A percentile compares a stretch with the other conserved stretches of the same genome.
These are phyloP conservation scores for Scalesia atractyloides DNA, from an alignment of 129 eudicot species.

Conservation along the genomic window DNA sequence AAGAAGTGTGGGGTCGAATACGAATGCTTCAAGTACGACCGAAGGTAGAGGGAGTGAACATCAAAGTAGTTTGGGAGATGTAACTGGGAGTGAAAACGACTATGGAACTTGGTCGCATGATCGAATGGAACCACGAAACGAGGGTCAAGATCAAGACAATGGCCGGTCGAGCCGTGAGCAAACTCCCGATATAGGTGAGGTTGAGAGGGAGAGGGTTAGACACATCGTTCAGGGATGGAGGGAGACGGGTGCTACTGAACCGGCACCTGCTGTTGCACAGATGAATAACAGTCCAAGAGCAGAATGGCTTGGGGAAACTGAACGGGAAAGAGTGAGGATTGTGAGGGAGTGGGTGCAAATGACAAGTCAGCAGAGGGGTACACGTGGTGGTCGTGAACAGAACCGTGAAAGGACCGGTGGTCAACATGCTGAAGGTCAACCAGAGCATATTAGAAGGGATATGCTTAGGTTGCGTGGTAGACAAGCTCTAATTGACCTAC, in stretches of 20 bases:
- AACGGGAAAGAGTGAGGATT: constrained; percentile 94
- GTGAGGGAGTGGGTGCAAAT: constrained; percentile 99
- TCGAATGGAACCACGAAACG: constrained; percentile 52
- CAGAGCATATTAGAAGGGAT: constrained; percentile 91
- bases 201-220: constrained; percentile 97
- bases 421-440: no score
- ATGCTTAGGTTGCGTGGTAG: constrained; percentile 90
- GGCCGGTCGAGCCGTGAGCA: constrained; percentile 73
- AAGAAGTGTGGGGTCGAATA: constrained; percentile 65
- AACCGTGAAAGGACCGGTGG: no score
- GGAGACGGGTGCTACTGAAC: constrained; percentile 79
- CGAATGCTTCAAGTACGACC: constrained; percentile 63
- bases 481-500: constrained; percentile 89
- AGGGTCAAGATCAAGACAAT: constrained; percentile 51
- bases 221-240: constrained; percentile 97
- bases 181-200: constrained; percentile 96
- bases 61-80: constrained; percentile 64
- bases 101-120: constrained; percentile 69
- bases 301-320: constrained; percentile 97
- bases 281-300: constrained; percentile 70
- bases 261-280: constrained; percentile 48
- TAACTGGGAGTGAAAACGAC: constrained; percentile 72
- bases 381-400: constrained; percentile 47
- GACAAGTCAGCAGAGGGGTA: constrained; percentile 91
- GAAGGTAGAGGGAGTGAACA: constrained; percentile 62